A percentile compares a stretch with the other conserved stretches of the same genome.
Conservation (phyloP, 2,329 filamentous ascomycete genomes). For the Apiospora hydei region DNA sequence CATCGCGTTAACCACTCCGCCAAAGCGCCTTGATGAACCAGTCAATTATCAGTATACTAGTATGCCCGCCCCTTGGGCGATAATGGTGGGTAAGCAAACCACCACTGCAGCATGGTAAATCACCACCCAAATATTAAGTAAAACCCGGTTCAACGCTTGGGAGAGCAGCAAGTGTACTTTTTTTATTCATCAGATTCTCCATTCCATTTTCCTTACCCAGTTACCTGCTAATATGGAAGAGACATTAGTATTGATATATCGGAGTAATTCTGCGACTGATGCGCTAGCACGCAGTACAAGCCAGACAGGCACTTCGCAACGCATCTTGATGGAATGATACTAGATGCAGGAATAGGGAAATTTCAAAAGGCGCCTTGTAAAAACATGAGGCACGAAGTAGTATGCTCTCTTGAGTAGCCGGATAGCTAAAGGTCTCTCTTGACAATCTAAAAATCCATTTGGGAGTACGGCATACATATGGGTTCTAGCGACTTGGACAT, state of each 20-base stretch:
- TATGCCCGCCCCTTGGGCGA: background rate
- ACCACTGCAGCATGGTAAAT: background rate
- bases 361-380: no score
- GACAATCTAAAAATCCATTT: background rate
- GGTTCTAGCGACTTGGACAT: background rate
- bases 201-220: no score
- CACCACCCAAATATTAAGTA: background rate
- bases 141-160: background rate
- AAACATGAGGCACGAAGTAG: no score
- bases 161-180: background rate
- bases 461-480: background rate
- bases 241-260: no score
- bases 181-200: background rate
- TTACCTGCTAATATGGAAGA: no score
- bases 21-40: slow-evolving; percentile 13
- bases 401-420: no score
- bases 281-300: background rate
- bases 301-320: no score
- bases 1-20: slow-evolving; percentile 22
- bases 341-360: no score
- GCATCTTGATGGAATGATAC: no score
- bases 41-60: background rate
- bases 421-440: background rate
- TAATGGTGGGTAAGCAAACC: background rate
- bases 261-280: no score